Evolutionary conservation across 2,329 filamentous ascomycete species (phyloP).

Genomic region (Zopfia rhizophila): DNA sequence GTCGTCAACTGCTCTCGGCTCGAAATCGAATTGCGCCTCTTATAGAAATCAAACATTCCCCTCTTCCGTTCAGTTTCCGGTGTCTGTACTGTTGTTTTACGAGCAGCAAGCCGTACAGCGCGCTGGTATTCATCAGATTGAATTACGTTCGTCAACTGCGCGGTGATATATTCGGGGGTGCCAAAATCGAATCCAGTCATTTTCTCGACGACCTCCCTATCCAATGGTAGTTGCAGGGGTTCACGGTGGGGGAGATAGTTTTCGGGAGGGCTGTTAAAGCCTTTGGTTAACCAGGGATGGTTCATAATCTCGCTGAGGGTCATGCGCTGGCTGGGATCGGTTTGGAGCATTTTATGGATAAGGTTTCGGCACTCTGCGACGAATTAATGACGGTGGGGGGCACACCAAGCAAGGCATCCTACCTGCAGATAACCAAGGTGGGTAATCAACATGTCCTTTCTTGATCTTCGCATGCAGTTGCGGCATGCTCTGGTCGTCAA

Average conservation of each 20-base stretch:
- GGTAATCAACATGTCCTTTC: constrained; percentile 94
- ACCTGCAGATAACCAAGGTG: constrained; percentile 91
- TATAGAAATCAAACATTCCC: constrained; percentile 97
- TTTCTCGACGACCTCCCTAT: constrained; percentile 82
- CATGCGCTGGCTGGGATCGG: constrained; percentile 87
- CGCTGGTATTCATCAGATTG: constrained; percentile 94
- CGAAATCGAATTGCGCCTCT: constrained; percentile 86
- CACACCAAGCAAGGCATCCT: constrained; percentile 52
- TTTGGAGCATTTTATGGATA: constrained; percentile 94
- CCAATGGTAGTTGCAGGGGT: constrained; percentile 84
- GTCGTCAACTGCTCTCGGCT: constrained; percentile 87
- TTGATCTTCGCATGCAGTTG: constrained; percentile 99
- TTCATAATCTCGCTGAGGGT: constrained; percentile 91
- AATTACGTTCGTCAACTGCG: constrained; percentile 84
- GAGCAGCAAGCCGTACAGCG: constrained; percentile 76
- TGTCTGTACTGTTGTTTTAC: constrained; percentile 69
- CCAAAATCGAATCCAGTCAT: constrained; percentile 99
- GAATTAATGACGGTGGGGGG: constrained; percentile 17
- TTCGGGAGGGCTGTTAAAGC: constrained; percentile 85
- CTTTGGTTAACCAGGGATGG: constrained; percentile 96
- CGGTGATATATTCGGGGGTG: constrained; percentile 80
- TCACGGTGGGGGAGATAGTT: constrained; percentile 88
- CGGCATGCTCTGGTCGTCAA: constrained; percentile 99
- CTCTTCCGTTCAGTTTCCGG: constrained; percentile 79
- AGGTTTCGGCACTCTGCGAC: constrained; percentile 86